Base-by-base conservation (phyloP, 495 filamentous ascomycete species). In the Clohesyomyces aquaticus region DNA sequence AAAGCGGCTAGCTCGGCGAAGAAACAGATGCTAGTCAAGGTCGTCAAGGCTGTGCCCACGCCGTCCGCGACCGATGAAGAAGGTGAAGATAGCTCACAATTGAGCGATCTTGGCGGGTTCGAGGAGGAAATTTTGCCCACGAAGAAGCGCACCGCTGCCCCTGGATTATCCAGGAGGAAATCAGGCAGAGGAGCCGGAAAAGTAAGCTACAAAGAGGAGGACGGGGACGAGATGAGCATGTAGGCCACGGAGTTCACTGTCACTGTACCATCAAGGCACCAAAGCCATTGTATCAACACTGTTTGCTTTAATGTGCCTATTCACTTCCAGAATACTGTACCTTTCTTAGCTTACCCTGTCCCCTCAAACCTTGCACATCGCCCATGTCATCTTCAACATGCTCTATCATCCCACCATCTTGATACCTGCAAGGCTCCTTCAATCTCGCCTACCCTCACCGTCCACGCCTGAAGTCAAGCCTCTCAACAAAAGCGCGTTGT, bases 31-130 rank as follows among this genome's bases (percentile, higher is more conserved):
- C 67, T 52, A 22, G n/a, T n/a, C n/a, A n/a, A n/a, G n/a, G n/a
- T n/a, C n/a, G n/a, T n/a, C n/a, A 76, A 74, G 56, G 64, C 46
- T 21, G 70, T 69, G 18, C 61, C 59, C n/a, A 72, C 66, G 10
- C 70, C 71, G n/a, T 63, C 61, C 8, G 65, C 61, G 14, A 29
- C 58, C 19, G 66, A 72, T 19, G 68, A 67, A 50, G 51, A 71
- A 25, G 66, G 59, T 3, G n/a, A n/a, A n/a, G 53, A 58, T 51
- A 71, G 71, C 19, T 45, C 51, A n/a, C 56, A 49, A 23, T 38
- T 61, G 3, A 56, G 56, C 52, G 59, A 63, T 41, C 29, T 66
- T 19, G 52, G 52, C 12, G 58, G 53, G 16, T 64, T 72, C 35
- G 67, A 74, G 57, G 58, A 68, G 29, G 67, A 51, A 19, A 67